Evolutionary conservation across 495 filamentous ascomycete genomes (phyloP), one percentile per base, ranked within the genome.

Genomic region (Talaromyces stipitatus): DNA sequence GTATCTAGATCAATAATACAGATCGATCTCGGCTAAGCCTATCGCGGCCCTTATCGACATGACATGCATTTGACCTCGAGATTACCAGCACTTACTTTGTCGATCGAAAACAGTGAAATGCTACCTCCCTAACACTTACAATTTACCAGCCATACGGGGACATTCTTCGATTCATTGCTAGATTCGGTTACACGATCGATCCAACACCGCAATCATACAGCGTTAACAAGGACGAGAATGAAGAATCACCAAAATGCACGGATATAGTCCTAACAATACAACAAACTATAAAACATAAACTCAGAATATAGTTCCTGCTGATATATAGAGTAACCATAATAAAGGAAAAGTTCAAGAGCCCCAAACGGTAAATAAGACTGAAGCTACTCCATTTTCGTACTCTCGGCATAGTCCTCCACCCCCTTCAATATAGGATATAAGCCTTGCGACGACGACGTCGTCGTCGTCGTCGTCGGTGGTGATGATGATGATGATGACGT

Each of bases 391-490:
- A 74, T 74, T 51, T 74, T 73, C 23, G 66, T 61, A 57, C 76
- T 70, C 7, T 66, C 73, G 55, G 74, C 73, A 52, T 53, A 14
- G 27, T 72, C 73, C 38, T 77, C 72, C 48, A 76, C 29, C 30
- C 62, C 70, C 51, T 76, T 68, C 38, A 82, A 62, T 8, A 67
- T 70, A 28, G 79, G 79, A 57, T 82, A 82, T 62, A 79, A 69
- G 51, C 58, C 61, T 30, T 60, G 54, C 7, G 50, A 18, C 24
- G 20, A 3, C 5, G 24, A 16, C 28, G 7, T 53, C n/a, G 12
- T 23, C 33, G 28, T 61, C 51, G 45, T 57, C 8, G 20, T 51
- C 6, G n/a, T 56, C 18, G 14, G 10, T 43, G 36, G 9, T 18
- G 36, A 16, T 41, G 36, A 41, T 41, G 36, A 18, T 18, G 36